A percentile compares a stretch with the other conserved stretches of the same genome.
Evolutionary conservation across 148 eudicot species (phyloP).

Genomic region (Chenopodium formosanum): DNA sequence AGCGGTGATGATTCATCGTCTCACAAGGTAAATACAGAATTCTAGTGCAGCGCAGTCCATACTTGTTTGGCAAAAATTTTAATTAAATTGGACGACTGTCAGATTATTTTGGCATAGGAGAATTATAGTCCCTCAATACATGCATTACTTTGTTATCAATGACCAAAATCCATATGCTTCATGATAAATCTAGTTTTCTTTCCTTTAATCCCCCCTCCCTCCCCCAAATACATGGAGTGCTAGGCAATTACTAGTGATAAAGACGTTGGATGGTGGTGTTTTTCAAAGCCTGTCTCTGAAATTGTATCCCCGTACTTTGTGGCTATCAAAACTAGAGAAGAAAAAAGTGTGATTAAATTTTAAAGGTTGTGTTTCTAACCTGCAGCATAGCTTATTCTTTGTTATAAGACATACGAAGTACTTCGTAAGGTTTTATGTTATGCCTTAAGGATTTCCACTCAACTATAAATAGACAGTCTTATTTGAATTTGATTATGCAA

Average conservation of each 20-base stretch:
- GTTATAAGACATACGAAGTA: not conserved
- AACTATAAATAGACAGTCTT: not conserved
- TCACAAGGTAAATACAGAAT: slow-evolving; percentile 66
- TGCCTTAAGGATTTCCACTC: not conserved
- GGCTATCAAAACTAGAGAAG: not conserved
- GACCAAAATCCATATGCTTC: not conserved
- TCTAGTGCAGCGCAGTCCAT: not conserved
- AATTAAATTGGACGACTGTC: not conserved
- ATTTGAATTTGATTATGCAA: not conserved
- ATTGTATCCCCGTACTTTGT: not conserved
- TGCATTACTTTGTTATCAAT: not conserved
- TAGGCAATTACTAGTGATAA: not conserved
- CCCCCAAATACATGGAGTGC: not conserved
- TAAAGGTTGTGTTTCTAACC: not conserved
- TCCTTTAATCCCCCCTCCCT: too few species aligned
- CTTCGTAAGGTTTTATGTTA: too few species aligned
- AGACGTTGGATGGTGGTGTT: not conserved
- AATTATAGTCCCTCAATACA: not conserved
- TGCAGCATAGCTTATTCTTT: not conserved
- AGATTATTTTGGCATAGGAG: not conserved
- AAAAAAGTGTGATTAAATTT: too few species aligned
- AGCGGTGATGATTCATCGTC: slow-evolving; percentile 83
- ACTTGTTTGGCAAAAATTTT: not conserved
- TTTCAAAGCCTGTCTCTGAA: not conserved
- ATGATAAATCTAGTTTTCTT: too few species aligned